These are phyloP conservation scores for Ceratobasidium sp. DNA, from an alignment of 1,284 basidiomycete species.

Conservation along the genomic window DNA sequence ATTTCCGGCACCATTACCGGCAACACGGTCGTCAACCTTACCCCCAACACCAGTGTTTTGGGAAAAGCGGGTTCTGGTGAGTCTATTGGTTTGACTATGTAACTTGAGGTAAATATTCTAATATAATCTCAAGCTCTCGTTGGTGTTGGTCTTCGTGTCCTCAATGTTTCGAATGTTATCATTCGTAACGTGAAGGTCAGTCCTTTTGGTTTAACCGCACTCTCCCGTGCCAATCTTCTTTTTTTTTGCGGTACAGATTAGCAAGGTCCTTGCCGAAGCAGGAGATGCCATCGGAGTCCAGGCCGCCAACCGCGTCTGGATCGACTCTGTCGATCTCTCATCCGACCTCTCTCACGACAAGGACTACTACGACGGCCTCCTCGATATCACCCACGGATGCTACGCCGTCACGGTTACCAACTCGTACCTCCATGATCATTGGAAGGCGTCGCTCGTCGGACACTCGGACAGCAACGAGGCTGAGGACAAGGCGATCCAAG, in stretches of 20 bases:
- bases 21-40: constrained; percentile 58
- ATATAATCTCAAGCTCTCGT: constrained; percentile 52
- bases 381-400: constrained; percentile 57
- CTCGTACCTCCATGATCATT: constrained; percentile 60
- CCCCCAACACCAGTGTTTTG: constrained; percentile 61
- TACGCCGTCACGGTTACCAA: constrained; percentile 62
- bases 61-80: constrained; percentile 54
- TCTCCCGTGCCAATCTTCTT: no score
- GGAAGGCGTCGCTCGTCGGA: constrained; percentile 63
- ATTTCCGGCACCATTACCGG: constrained; percentile 64
- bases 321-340: constrained; percentile 62
- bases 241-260: constrained; percentile 55
- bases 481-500: constrained; percentile 51
- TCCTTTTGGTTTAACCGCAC: not conserved
- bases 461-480: constrained; percentile 61
- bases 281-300: constrained; percentile 60
- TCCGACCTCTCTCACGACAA: constrained; percentile 51
- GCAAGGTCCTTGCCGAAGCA: constrained; percentile 63
- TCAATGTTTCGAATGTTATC: constrained; percentile 63
- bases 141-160: constrained; percentile 62
- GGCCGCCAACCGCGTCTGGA: constrained; percentile 61
- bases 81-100: not conserved
- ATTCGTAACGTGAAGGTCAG: constrained; percentile 61
- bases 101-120: no score
- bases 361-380: constrained; percentile 50